Evolutionary conservation across 495 filamentous ascomycete genomes (phyloP), one percentile per base, ranked within the genome.

Genomic region (Aspergillus coremiiformis): DNA sequence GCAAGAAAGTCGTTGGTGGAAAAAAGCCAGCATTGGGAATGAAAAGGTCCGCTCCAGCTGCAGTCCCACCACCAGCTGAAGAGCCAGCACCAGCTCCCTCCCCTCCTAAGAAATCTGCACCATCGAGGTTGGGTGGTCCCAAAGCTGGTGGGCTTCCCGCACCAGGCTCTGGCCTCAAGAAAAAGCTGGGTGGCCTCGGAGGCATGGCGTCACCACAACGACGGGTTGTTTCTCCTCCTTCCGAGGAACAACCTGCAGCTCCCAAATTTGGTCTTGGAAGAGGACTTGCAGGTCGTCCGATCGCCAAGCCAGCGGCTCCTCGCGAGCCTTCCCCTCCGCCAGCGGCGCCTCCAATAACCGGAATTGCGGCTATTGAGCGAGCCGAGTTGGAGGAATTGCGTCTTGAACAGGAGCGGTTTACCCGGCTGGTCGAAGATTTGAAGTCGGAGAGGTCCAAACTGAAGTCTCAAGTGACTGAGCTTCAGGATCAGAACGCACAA

Each of bases 401-500:
- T 12, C 68, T 79, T 17, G 87, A 93, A 41, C 87, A 89, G 54
- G 93, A 95, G 27, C 81, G 82, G 23, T 75, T 93, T 27, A 75
- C 77, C 10, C 81, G 82, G 52, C 77, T 81, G 45, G 76, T 81
- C 33, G 87, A 93, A 39, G 90, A 96, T 15, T 70, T 89, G 45
- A 83, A 86, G 15, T 74, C 83, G 22, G 88, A 94, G 37, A 83
- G 86, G 39, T 77, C 82, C 15, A 87, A 81, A 53, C 73, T 92
- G 9, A 78, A 76, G 37, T 90, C 86, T 0, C 86, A 92, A 54
- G 80, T 96, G 42, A 84, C 86, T 47, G 91, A 96, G 63, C 76
- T 96, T 1, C 89, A 92, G 66, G 90, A 95, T 56, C 86, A 96
- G 61, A 97, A 99, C 58, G 93, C 94, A 14, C 86, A 95, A 56